Evolutionary conservation across 768 basidiomycete species (phyloP).

Genomic region (Piloderma croceum): DNA sequence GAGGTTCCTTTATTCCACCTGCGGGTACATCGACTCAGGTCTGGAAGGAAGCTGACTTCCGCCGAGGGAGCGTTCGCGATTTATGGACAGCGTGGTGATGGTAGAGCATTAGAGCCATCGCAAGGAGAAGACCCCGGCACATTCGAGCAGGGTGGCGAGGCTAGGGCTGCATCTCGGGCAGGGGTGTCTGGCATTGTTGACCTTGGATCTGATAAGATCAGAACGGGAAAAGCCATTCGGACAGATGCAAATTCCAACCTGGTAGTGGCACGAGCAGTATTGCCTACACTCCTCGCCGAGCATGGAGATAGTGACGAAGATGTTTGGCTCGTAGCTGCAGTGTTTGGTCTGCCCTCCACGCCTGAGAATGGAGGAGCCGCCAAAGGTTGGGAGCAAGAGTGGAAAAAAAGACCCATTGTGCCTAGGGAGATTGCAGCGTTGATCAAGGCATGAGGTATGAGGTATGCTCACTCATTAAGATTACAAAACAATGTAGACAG

Average conservation of each 20-base stretch:
- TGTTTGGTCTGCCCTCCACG: conserved; percentile 54
- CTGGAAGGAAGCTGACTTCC: conserved; percentile 44
- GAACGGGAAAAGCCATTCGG: conserved; percentile 44
- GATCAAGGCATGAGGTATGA: too few species aligned
- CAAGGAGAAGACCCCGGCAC: conserved; percentile 32
- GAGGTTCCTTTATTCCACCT: conserved; percentile 63
- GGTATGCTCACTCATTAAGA: too few species aligned
- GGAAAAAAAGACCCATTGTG: conserved; percentile 41
- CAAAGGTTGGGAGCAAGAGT: conserved; percentile 43
- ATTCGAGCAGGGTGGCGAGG: conserved; percentile 40
- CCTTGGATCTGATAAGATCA: conserved; percentile 27
- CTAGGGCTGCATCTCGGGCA: conserved; percentile 50
- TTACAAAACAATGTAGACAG: too few species aligned
- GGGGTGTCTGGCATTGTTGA: conserved; percentile 62
- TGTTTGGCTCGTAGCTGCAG: conserved; percentile 58
- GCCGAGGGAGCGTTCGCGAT: conserved; percentile 71
- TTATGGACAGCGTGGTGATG: conserved; percentile 59
- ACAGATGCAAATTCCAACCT: conserved; percentile 72
- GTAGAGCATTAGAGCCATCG: conserved; percentile 35
- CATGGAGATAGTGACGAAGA: conserved; percentile 36
- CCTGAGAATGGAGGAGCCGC: conserved; percentile 30
- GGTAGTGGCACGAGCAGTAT: conserved; percentile 59
- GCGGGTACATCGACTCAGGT: conserved; percentile 57
- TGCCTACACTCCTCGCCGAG: conserved; percentile 55
- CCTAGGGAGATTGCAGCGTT: conserved; percentile 36